These are phyloP conservation scores for Syzygium grande DNA, from an alignment of 345 rosid genomes.

Conservation along the genomic window DNA sequence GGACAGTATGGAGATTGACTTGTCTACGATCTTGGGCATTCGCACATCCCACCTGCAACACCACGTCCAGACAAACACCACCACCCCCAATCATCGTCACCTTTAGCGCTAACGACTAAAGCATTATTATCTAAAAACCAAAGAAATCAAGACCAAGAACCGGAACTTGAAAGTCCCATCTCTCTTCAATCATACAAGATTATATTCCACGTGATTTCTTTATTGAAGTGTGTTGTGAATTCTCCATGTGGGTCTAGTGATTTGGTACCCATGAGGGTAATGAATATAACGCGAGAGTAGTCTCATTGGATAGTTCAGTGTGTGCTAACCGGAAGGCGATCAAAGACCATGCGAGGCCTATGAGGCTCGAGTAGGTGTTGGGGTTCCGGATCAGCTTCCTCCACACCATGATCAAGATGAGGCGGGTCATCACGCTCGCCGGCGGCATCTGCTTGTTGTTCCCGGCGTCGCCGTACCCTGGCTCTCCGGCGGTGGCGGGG, in stretches of 20 bases:
- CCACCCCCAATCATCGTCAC: neutral
- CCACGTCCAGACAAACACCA: neutral
- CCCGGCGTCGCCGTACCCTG: conserved; percentile 17
- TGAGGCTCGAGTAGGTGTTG: conserved; percentile 90
- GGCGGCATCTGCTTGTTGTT: conserved; percentile 67
- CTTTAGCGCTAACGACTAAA: neutral
- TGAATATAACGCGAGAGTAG: neutral
- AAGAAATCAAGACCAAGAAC: too few relatives aligned
- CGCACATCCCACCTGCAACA: conserved; percentile 75
- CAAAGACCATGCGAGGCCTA: conserved; percentile 86
- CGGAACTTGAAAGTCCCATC: too few relatives aligned
- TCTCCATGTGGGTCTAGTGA: too few relatives aligned
- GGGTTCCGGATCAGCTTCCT: conserved; percentile 92
- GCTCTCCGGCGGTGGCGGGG: conserved; percentile 35
- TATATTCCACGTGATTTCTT: too few relatives aligned
- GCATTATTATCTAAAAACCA: neutral
- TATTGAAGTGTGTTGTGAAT: too few relatives aligned
- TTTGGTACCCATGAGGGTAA: too few relatives aligned
- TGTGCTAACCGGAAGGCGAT: conserved; percentile 59
- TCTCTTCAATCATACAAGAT: too few relatives aligned
- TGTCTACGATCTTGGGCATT: conserved; percentile 73
- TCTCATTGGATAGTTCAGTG: neutral
- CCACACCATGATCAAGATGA: conserved; percentile 97
- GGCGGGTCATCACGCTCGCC: conserved; percentile 88
- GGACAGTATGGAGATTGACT: conserved; percentile 87